These are phyloP conservation scores for Bretschneidera sinensis DNA, from an alignment of 345 rosid genomes.

Conservation along the genomic window DNA sequence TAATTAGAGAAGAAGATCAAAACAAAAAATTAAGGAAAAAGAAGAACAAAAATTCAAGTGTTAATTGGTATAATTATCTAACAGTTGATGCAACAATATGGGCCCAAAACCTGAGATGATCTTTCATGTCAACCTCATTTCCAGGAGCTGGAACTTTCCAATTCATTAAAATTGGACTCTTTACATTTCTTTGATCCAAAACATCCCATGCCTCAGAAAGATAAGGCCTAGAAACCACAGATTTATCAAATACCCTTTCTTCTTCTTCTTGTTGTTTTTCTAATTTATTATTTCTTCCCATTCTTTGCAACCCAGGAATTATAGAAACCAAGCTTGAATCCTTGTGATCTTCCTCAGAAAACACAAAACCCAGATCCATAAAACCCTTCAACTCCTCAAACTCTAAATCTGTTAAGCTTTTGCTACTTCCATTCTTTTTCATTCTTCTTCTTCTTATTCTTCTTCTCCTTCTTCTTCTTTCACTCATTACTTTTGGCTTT, in stretches of 20 bases:
- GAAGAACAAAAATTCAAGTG: too few species aligned
- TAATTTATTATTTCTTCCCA: slow-evolving; percentile 20
- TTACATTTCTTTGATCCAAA: slow-evolving; percentile 26
- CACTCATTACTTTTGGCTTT: slow-evolving; percentile 13
- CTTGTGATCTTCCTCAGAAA: slow-evolving; percentile 57
- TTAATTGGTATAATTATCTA: too few species aligned
- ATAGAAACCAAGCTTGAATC: slow-evolving; percentile 46
- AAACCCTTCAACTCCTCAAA: slow-evolving; percentile 67
- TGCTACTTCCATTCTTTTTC: slow-evolving; percentile 30
- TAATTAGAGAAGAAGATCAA: too few species aligned
- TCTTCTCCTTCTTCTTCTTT: slow-evolving; percentile 14
- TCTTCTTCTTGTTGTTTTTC: slow-evolving; percentile 9
- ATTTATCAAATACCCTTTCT: slow-evolving; percentile 1
- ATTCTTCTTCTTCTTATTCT: too few species aligned
- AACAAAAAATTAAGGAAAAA: neutral
- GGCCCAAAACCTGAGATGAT: slow-evolving; percentile 61
- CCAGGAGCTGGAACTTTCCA: slow-evolving; percentile 39
- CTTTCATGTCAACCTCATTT: slow-evolving; percentile 47
- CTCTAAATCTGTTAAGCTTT: slow-evolving; percentile 64
- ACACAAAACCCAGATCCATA: slow-evolving; percentile 74
- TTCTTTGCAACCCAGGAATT: slow-evolving; percentile 58
- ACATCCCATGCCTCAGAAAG: slow-evolving; percentile 61
- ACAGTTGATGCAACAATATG: slow-evolving; percentile 62
- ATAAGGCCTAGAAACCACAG: slow-evolving; percentile 44
- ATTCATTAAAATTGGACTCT: slow-evolving; percentile 28